Conservation (phyloP, 1,284 basidiomycete genomes). For the Blastosporella zonata region DNA sequence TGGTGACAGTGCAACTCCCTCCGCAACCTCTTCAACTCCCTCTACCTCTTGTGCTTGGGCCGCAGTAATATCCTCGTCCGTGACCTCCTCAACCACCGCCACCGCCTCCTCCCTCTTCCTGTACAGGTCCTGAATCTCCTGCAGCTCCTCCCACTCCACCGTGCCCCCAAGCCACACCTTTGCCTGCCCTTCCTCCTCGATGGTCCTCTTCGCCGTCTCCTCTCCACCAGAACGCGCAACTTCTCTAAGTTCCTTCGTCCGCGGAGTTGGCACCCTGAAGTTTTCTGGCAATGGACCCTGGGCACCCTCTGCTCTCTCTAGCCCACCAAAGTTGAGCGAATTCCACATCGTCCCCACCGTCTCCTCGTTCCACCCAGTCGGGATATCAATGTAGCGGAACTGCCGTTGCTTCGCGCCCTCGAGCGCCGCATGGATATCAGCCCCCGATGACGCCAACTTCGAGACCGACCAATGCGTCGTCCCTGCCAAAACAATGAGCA, state of each 20-base stretch:
- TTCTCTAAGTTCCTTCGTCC: conserved; percentile 31
- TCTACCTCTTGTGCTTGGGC: neutral
- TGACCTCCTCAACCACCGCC: neutral
- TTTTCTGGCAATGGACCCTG: conserved; percentile 22
- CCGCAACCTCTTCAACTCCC: neutral
- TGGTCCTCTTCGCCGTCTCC: conserved; percentile 28
- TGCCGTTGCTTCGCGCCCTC: conserved; percentile 36
- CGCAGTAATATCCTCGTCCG: neutral
- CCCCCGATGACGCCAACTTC: conserved; percentile 30
- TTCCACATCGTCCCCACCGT: conserved; percentile 49
- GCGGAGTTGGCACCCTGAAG: conserved; percentile 28
- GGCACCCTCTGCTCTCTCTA: conserved; percentile 14
- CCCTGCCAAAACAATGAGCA: conserved; percentile 40
- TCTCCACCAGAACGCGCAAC: conserved; percentile 36
- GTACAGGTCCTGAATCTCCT: conserved; percentile 1
- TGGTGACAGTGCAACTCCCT: neutral
- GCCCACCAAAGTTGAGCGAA: conserved; percentile 43
- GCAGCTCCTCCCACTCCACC: conserved; percentile 15
- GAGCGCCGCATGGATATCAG: conserved; percentile 33
- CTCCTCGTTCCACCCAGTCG: conserved; percentile 42
- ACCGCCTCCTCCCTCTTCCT: neutral
- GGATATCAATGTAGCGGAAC: conserved; percentile 42
- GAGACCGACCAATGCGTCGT: conserved; percentile 48
- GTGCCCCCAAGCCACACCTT: conserved; percentile 37
- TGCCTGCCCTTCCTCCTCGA: conserved; percentile 30